Conservation (phyloP, 345 rosid genomes). For the Eutrema japonicum region DNA sequence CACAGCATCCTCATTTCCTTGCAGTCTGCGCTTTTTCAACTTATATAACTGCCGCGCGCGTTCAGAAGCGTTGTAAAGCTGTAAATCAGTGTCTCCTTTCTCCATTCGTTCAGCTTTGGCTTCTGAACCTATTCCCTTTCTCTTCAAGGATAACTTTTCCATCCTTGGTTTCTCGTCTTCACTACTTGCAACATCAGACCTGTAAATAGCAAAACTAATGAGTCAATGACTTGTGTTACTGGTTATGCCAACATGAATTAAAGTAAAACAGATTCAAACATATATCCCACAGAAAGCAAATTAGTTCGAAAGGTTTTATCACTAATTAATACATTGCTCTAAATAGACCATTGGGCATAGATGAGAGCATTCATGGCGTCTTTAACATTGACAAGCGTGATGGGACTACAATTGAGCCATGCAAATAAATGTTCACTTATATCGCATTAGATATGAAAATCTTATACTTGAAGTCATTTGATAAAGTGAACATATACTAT, state of each 20-base stretch:
- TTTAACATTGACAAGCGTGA: neutral
- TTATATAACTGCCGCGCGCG: constrained; percentile 79
- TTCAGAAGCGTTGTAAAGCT: constrained; percentile 73
- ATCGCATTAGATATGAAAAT: neutral
- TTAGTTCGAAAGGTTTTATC: neutral
- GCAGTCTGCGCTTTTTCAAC: constrained; percentile 87
- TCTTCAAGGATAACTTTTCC: constrained; percentile 84
- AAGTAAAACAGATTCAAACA: constrained; percentile 6
- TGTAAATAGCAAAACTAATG: constrained; percentile 35
- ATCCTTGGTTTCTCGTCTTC: constrained; percentile 73
- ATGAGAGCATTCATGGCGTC: neutral
- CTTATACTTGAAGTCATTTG: neutral
- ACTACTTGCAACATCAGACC: constrained; percentile 53
- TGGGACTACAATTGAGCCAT: neutral
- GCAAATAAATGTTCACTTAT: neutral
- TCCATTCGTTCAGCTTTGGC: constrained; percentile 79
- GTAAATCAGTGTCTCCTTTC: constrained; percentile 78
- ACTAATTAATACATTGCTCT: neutral
- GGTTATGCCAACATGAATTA: constrained; percentile 18
- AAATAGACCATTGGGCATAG: neutral
- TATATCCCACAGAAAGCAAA: neutral
- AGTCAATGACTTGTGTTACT: constrained; percentile 24
- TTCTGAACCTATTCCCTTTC: constrained; percentile 91
- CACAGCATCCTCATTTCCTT: constrained; percentile 95
- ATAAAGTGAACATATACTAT: neutral